These are phyloP conservation scores for Aspergillus amoenus DNA, from an alignment of 2,329 filamentous ascomycete genomes.

Conservation along the genomic window DNA sequence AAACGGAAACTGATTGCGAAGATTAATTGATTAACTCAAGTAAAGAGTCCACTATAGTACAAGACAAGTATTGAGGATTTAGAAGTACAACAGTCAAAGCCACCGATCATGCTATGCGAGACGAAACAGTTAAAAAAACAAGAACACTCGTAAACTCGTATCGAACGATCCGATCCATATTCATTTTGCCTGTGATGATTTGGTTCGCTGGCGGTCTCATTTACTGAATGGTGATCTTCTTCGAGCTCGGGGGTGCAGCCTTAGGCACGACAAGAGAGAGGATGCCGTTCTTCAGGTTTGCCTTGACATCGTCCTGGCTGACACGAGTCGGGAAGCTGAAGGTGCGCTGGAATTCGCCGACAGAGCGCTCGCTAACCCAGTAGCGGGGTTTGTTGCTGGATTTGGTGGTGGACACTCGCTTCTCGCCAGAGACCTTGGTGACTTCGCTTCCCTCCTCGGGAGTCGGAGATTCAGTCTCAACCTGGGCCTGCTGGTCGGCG, in stretches of 20 bases:
- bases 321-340: conserved; percentile 60
- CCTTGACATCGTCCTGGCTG: conserved; percentile 61
- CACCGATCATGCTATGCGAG: not conserved
- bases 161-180: not conserved
- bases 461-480: conserved; percentile 26
- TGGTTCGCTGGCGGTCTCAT: not conserved
- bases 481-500: conserved; percentile 20
- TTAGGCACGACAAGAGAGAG: conserved; percentile 60
- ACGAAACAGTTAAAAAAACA: not conserved
- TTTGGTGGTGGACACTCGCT: conserved; percentile 18
- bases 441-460: conserved; percentile 20
- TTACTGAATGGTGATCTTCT: conserved; percentile 60
- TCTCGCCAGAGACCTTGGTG: conserved; percentile 30
- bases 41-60: not conserved
- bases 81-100: not conserved
- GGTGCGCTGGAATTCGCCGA: conserved; percentile 59
- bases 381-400: conserved; percentile 43
- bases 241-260: conserved; percentile 46
- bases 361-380: conserved; percentile 60
- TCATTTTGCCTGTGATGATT: not conserved
- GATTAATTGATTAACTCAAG: not conserved
- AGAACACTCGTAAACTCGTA: not conserved
- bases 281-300: conserved; percentile 61
- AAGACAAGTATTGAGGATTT: not conserved
- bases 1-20: not conserved